Evolutionary conservation across 768 basidiomycete species (phyloP).

Genomic region (Mrakia gelida): DNA sequence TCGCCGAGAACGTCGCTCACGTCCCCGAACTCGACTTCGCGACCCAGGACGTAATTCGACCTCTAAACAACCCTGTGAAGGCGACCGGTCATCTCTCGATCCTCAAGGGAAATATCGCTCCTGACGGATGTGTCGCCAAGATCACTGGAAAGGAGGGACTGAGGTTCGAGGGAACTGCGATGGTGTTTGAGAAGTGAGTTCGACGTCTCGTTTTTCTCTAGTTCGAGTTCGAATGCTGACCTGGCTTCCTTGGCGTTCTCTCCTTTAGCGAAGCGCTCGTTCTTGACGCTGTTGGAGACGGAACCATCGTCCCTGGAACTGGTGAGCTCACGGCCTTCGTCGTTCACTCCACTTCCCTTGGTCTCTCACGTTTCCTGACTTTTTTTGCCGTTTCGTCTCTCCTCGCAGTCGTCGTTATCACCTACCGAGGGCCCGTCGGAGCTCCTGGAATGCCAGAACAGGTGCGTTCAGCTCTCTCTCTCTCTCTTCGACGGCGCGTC

Average conservation of each 20-base stretch:
- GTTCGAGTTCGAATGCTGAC: background rate
- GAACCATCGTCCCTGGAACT: conserved; percentile 2
- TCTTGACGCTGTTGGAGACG: conserved; percentile 7
- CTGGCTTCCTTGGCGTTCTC: background rate
- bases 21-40: conserved; percentile 7
- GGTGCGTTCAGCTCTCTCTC: conserved; percentile 5
- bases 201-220: background rate
- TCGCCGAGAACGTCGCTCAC: conserved; percentile 68
- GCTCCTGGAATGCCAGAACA: conserved; percentile 90
- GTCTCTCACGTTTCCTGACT: background rate
- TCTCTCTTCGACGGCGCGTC: background rate
- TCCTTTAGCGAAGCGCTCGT: background rate
- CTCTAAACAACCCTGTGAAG: conserved; percentile 75
- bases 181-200: conserved; percentile 20
- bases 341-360: background rate
- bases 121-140: conserved; percentile 83
- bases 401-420: conserved; percentile 62
- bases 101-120: conserved; percentile 80
- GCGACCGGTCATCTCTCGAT: conserved; percentile 76
- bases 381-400: background rate
- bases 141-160: conserved; percentile 51
- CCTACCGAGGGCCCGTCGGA: conserved; percentile 85
- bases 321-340: background rate
- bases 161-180: conserved; percentile 69
- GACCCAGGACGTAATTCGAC: conserved; percentile 70